Conservation (phyloP, 345 rosid genomes). For the Citrus australasica region DNA sequence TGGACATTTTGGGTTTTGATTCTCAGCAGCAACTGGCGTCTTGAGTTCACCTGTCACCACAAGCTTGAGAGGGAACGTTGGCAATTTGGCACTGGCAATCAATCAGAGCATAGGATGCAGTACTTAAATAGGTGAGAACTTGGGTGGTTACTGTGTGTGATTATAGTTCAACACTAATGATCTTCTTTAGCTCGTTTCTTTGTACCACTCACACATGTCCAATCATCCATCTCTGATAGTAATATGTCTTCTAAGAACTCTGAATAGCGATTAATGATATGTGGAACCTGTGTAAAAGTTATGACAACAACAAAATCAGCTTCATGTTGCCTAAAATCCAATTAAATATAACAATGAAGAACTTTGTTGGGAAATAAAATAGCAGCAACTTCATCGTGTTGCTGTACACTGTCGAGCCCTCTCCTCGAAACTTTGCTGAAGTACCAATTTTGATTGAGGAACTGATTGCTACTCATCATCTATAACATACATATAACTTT, state of each 20-base stretch:
- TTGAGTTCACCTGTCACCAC: neutral
- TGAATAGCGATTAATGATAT: conserved; percentile 50
- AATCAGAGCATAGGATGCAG: neutral
- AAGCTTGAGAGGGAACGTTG: neutral
- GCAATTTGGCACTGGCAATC: neutral
- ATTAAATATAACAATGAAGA: neutral
- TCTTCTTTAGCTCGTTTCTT: conserved; percentile 31
- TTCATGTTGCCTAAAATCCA: neutral
- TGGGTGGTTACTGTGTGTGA: neutral
- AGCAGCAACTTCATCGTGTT: neutral
- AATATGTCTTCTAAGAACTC: conserved; percentile 48
- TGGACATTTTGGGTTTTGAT: neutral
- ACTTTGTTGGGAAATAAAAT: neutral
- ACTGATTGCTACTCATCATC: neutral
- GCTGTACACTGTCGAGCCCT: too few species aligned
- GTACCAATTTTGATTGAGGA: neutral
- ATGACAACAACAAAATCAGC: neutral
- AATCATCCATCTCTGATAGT: conserved; percentile 49
- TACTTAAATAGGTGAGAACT: neutral
- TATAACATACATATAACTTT: neutral
- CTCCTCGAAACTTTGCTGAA: neutral
- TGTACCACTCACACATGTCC: conserved; percentile 71
- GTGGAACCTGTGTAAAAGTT: conserved; percentile 47
- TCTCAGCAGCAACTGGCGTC: neutral
- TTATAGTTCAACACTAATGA: neutral